phyloP scores from a whole-genome alignment of 108 stramenopile species.

The Cylindrotheca closterium region DNA sequence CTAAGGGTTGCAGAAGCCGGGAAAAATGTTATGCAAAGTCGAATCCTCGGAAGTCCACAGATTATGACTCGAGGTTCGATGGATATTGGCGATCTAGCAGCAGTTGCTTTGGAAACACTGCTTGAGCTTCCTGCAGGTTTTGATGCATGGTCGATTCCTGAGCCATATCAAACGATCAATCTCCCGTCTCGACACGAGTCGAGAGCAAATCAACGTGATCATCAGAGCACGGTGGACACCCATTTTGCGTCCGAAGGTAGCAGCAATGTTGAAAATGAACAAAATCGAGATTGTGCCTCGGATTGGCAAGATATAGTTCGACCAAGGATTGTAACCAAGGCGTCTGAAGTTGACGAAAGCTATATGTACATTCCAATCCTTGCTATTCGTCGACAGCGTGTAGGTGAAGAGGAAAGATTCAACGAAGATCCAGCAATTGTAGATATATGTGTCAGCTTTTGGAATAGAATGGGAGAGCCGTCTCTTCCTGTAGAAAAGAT shows the following conservation, averaged over 20 bases:
- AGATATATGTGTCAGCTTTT: conserved; percentile 56
- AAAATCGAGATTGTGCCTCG: background rate
- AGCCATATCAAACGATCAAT: conserved; percentile 40
- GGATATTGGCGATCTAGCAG: conserved; percentile 13
- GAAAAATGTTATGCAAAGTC: conserved; percentile 29
- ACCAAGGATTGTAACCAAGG: conserved; percentile 9
- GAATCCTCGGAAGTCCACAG: conserved; percentile 14
- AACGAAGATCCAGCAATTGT: conserved; percentile 82
- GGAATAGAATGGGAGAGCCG: conserved; percentile 42
- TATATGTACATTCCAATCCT: conserved; percentile 66
- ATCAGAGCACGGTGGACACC: background rate
- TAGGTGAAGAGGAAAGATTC: conserved; percentile 79
- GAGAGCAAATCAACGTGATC: background rate
- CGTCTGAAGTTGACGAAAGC: conserved; percentile 12
- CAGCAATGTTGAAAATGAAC: background rate
- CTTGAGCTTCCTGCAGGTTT: conserved; percentile 49
- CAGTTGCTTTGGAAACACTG: conserved; percentile 16
- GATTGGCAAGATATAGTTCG: conserved; percentile 3
- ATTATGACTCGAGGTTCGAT: background rate
- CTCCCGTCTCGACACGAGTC: conserved; percentile 36
- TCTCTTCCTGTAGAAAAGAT: conserved; percentile 40
- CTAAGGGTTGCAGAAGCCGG: conserved; percentile 37
- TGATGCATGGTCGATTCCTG: conserved; percentile 76
- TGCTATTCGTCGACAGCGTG: conserved; percentile 70
- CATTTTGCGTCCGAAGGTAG: background rate